Evolutionary conservation across 495 filamentous ascomycete species (phyloP).

Genomic region (Trichoderma orchidacearum): DNA sequence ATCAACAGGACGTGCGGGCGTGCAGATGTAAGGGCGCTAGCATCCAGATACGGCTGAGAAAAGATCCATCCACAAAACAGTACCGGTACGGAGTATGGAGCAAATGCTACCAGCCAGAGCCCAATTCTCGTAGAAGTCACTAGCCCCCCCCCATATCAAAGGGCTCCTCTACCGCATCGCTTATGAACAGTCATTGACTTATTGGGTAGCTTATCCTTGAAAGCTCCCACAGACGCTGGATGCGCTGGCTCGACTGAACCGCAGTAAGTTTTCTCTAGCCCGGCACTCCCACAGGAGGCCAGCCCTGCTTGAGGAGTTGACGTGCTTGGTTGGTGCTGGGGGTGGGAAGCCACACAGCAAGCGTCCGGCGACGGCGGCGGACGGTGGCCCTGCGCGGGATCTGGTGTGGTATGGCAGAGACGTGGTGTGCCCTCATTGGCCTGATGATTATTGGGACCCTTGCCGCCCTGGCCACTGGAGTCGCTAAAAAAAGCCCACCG

Average conservation of each 20-base stretch:
- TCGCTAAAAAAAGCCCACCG: background rate
- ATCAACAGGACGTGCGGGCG: background rate
- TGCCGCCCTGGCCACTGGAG: slow-evolving; percentile 1
- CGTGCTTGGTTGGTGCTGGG: background rate
- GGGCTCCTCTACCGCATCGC: background rate
- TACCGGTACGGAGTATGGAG: background rate
- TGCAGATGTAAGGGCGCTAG: background rate
- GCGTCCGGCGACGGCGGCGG: background rate
- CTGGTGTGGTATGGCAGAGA: slow-evolving; percentile 3
- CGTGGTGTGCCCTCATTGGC: slow-evolving; percentile 3
- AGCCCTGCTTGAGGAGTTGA: background rate
- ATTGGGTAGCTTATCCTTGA: background rate
- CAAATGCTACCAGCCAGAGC: background rate
- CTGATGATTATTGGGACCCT: background rate
- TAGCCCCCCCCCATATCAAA: background rate
- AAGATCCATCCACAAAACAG: no score
- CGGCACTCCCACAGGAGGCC: background rate
- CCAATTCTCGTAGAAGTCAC: background rate
- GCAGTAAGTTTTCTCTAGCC: background rate
- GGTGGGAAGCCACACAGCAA: background rate
- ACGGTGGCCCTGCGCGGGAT: background rate
- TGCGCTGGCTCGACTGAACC: background rate
- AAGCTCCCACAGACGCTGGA: background rate
- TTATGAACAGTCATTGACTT: background rate
- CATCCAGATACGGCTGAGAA: background rate